Percentiles rank a stretch among this genome's conserved stretches.
phyloP scores from a whole-genome alignment of 2,329 filamentous ascomycete species.

The Orbilia brochopaga region DNA sequence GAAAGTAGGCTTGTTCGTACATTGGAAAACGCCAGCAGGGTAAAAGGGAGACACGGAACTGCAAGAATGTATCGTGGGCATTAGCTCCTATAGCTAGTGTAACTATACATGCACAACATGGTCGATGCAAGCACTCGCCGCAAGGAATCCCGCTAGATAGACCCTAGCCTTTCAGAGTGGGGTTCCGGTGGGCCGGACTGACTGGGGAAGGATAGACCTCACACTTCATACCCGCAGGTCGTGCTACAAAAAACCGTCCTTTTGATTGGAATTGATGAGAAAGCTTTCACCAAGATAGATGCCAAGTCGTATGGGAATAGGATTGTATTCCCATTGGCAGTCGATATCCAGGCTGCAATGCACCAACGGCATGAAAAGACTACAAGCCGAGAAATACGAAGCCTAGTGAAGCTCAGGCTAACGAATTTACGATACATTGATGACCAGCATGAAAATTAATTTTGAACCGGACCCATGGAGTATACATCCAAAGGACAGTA shows the following conservation, averaged over 20 bases:
- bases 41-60: constrained; percentile 37
- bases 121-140: constrained; percentile 22
- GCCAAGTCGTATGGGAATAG: no score
- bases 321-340: no score
- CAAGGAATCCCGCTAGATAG: constrained; percentile 20
- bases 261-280: no score
- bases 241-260: background rate
- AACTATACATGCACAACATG: constrained; percentile 36
- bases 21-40: constrained; percentile 3
- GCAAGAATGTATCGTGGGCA: constrained; percentile 23
- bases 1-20: constrained; percentile 5
- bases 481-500: no score
- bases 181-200: constrained; percentile 24
- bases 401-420: no score
- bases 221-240: background rate
- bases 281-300: no score
- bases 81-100: constrained; percentile 33
- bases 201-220: background rate
- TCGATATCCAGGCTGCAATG: no score
- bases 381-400: no score
- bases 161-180: constrained; percentile 12
- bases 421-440: no score
- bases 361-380: no score
- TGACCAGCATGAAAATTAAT: no score
- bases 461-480: no score